A percentile compares a stretch with the other conserved stretches of the same genome.
Evolutionary conservation across 2,329 filamentous ascomycete species (phyloP).

Genomic region (Dryadomyces quercivorus): DNA sequence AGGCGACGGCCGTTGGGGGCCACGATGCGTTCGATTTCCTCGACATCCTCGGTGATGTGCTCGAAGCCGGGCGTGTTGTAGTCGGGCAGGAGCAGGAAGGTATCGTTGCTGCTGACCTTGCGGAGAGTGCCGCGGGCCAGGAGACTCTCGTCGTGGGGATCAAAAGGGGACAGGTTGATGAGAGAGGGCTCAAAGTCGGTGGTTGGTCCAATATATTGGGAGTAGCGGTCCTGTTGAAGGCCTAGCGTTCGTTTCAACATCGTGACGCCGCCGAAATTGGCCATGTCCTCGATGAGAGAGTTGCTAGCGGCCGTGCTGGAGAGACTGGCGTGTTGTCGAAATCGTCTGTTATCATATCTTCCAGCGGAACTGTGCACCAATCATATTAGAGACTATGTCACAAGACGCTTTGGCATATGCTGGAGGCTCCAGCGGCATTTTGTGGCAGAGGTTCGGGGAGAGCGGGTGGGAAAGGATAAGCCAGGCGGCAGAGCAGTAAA

Average conservation of each 20-base stretch:
- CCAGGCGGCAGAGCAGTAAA: not conserved
- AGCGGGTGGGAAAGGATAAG: not conserved
- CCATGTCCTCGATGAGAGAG: constrained; percentile 57
- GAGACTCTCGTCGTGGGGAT: constrained; percentile 69
- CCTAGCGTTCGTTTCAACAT: constrained; percentile 60
- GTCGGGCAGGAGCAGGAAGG: constrained; percentile 71
- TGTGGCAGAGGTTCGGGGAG: not conserved
- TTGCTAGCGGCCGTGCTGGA: constrained; percentile 50
- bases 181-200: constrained; percentile 77
- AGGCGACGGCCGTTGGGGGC: constrained; percentile 50
- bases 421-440: too few species aligned
- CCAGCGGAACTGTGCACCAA: constrained; percentile 44
- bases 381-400: constrained; percentile 29
- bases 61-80: constrained; percentile 58
- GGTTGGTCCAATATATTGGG: constrained; percentile 72
- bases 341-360: constrained; percentile 39
- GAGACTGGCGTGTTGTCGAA: constrained; percentile 42
- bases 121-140: constrained; percentile 56
- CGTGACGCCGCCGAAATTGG: constrained; percentile 54
- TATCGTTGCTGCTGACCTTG: constrained; percentile 66
- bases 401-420: not conserved
- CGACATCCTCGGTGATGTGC: constrained; percentile 54
- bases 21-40: constrained; percentile 53
- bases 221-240: constrained; percentile 65
- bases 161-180: constrained; percentile 68